Evolutionary conservation across 164 flowering plant species (phyloP).

Genomic region (Sextonia rubra): DNA sequence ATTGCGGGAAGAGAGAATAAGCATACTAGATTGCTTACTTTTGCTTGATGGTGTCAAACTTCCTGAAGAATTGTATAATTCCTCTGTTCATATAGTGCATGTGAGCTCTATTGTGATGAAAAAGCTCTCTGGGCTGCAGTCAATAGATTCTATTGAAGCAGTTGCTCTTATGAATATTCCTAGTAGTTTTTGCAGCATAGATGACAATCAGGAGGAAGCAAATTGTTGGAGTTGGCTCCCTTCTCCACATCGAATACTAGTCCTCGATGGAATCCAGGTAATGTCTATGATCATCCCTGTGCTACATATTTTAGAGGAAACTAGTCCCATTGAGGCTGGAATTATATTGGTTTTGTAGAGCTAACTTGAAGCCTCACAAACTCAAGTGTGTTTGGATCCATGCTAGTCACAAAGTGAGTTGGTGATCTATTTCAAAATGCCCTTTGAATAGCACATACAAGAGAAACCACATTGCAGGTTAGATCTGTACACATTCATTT

Average conservation of each 20-base stretch:
- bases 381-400: background rate
- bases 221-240: conserved; percentile 49
- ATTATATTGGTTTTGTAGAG: background rate
- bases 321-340: background rate
- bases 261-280: conserved; percentile 96
- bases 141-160: conserved; percentile 68
- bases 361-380: background rate
- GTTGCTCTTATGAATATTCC: conserved; percentile 73
- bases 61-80: conserved; percentile 42
- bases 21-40: conserved; percentile 53
- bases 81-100: conserved; percentile 37
- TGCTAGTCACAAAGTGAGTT: no score
- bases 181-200: conserved; percentile 37
- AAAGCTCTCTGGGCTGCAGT: conserved; percentile 74
- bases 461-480: no score
- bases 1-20: conserved; percentile 24
- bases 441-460: no score
- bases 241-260: conserved; percentile 58
- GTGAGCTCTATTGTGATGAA: conserved; percentile 72
- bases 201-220: conserved; percentile 24
- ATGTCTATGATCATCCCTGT: background rate
- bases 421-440: no score
- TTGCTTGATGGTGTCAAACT: conserved; percentile 50
- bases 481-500: no score
- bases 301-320: background rate